phyloP scores from a whole-genome alignment of 1,284 basidiomycete species.

The Trichosporon inkin region DNA sequence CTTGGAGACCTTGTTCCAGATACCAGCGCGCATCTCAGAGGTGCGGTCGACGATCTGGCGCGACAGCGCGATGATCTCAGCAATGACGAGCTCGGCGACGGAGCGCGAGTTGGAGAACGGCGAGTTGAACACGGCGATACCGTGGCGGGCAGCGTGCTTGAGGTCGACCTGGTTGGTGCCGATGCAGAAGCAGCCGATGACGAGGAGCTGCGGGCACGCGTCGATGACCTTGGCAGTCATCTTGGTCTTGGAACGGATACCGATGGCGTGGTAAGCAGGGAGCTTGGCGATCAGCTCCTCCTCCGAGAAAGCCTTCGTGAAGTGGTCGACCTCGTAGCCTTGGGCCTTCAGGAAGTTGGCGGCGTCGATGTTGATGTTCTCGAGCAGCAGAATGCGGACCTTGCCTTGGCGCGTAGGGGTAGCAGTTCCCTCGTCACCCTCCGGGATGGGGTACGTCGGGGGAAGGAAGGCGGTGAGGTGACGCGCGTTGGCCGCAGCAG shows the following conservation, averaged over 20 bases:
- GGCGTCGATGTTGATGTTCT: slow-evolving; percentile 93
- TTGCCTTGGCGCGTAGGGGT: slow-evolving; percentile 36
- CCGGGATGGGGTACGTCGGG: slow-evolving; percentile 35
- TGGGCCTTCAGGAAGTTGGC: slow-evolving; percentile 74
- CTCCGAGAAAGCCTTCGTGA: slow-evolving; percentile 80
- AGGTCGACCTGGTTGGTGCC: slow-evolving; percentile 99
- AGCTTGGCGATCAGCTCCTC: slow-evolving; percentile 87
- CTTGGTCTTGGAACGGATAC: slow-evolving; percentile 96
- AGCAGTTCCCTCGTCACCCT: slow-evolving; percentile 28
- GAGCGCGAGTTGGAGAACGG: slow-evolving; percentile 99
- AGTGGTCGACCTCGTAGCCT: slow-evolving; percentile 87
- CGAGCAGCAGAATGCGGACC: slow-evolving; percentile 67
- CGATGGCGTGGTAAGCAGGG: slow-evolving; percentile 85
- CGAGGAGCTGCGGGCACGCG: slow-evolving; percentile 82
- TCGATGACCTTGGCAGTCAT: slow-evolving; percentile 86
- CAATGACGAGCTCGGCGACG: slow-evolving; percentile 95
- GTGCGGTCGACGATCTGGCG: slow-evolving; percentile 89
- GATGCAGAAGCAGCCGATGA: slow-evolving; percentile 99
- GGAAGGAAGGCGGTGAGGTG: slow-evolving; percentile 49
- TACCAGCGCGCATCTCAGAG: slow-evolving; percentile 78
- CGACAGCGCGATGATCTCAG: slow-evolving; percentile 88
- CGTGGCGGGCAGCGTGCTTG: slow-evolving; percentile 71
- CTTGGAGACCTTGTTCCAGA: slow-evolving; percentile 99
- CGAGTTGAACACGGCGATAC: slow-evolving; percentile 98
- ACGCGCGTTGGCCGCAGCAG: slow-evolving; percentile 28